These are phyloP conservation scores for Fusarium acutatum DNA, from an alignment of 2,329 filamentous ascomycete genomes.

Conservation along the genomic window DNA sequence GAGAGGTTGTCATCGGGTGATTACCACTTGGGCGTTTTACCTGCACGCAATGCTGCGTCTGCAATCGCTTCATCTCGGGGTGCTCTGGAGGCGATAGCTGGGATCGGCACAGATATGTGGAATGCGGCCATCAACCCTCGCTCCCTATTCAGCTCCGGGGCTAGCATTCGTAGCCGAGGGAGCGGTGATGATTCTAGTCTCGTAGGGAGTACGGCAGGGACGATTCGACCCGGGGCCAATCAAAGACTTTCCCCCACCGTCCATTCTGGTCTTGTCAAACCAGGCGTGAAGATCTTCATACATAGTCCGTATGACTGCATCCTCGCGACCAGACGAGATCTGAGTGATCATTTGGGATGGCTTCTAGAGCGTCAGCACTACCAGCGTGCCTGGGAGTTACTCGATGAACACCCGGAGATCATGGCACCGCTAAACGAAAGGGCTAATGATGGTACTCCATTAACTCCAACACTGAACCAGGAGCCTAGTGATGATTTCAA, in stretches of 20 bases:
- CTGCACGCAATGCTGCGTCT: slow-evolving; percentile 73
- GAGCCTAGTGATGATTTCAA: slow-evolving; percentile 70
- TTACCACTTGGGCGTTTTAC: slow-evolving; percentile 88
- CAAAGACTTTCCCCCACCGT: slow-evolving; percentile 48
- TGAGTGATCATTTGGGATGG: slow-evolving; percentile 87
- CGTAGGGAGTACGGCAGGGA: slow-evolving; percentile 50
- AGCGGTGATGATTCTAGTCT: slow-evolving; percentile 69
- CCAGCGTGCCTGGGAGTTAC: slow-evolving; percentile 85
- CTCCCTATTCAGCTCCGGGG: slow-evolving; percentile 85
- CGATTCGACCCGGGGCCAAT: slow-evolving; percentile 40
- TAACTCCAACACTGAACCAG: slow-evolving; percentile 53
- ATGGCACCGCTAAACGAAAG: slow-evolving; percentile 55
- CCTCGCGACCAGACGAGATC: slow-evolving; percentile 86
- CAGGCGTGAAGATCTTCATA: slow-evolving; percentile 81
- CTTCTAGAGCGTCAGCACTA: slow-evolving; percentile 83
- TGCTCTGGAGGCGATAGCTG: slow-evolving; percentile 79
- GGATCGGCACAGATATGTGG: slow-evolving; percentile 80
- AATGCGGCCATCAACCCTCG: slow-evolving; percentile 90
- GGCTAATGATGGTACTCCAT: slow-evolving; percentile 49
- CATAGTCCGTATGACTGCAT: slow-evolving; percentile 97
- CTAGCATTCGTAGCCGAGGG: slow-evolving; percentile 73
- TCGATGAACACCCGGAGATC: slow-evolving; percentile 87
- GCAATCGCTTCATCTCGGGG: slow-evolving; percentile 73
- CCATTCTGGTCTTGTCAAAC: slow-evolving; percentile 64
- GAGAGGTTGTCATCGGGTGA: slow-evolving; percentile 87